Percentiles rank a stretch among this genome's conserved stretches.
Conservation (phyloP, 768 basidiomycete genomes). For the Russula foetens region DNA sequence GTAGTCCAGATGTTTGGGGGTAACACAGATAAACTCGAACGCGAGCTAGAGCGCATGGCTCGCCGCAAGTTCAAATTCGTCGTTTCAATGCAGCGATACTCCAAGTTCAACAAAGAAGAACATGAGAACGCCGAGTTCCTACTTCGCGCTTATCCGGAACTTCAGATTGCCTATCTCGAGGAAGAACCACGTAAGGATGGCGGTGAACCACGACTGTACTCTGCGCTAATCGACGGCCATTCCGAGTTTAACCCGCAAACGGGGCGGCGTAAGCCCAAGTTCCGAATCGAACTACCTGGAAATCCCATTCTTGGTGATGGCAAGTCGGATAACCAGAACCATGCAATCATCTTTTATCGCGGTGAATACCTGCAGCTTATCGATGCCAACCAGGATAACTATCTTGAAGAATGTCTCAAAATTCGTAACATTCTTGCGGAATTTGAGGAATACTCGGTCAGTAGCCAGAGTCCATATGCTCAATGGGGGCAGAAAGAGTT, state of each 20-base stretch:
- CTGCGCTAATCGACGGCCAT: slow-evolving; percentile 94
- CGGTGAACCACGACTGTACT: slow-evolving; percentile 92
- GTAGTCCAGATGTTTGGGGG: slow-evolving; percentile 96
- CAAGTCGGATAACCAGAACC: slow-evolving; percentile 99
- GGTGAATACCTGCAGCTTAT: slow-evolving; percentile 99
- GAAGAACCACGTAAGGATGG: slow-evolving; percentile 95
- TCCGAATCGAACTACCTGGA: slow-evolving; percentile 95
- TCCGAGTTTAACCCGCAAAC: slow-evolving; percentile 90
- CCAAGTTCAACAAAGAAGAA: slow-evolving; percentile 99
- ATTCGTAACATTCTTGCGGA: slow-evolving; percentile 97
- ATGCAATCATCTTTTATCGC: slow-evolving; percentile 98
- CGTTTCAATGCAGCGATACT: slow-evolving; percentile 98
- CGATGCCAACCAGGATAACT: slow-evolving; percentile 99
- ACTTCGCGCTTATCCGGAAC: slow-evolving; percentile 93
- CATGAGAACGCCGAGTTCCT: slow-evolving; percentile 98
- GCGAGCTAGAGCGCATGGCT: slow-evolving; percentile 95
- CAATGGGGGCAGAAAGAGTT: slow-evolving; percentile 87
- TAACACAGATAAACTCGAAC: slow-evolving; percentile 93
- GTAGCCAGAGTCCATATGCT: slow-evolving; percentile 85
- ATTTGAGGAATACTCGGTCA: slow-evolving; percentile 87
- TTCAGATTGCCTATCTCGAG: slow-evolving; percentile 97
- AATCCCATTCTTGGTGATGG: slow-evolving; percentile 99
- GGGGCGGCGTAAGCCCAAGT: slow-evolving; percentile 88
- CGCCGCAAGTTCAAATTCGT: slow-evolving; percentile 98
- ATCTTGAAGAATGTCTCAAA: slow-evolving; percentile 98